Conservation (phyloP, 2,329 filamentous ascomycete genomes). For the Colletotrichum chlorophyti region DNA sequence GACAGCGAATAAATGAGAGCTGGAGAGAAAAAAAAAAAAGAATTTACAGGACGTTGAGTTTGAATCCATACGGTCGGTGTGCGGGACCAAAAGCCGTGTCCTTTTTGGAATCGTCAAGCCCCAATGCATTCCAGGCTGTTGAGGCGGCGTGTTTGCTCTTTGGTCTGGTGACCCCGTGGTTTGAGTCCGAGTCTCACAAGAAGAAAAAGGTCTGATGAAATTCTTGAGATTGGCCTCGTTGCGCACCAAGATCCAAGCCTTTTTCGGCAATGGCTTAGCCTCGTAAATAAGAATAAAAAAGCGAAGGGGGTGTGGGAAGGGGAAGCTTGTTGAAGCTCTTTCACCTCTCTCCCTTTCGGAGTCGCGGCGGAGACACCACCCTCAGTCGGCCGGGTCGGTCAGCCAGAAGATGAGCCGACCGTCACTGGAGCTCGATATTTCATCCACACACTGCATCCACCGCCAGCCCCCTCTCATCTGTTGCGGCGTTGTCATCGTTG, state of each 20-base stretch:
- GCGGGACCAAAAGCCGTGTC: not conserved
- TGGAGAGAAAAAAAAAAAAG: not conserved
- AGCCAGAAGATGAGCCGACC: no score
- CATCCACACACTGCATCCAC: no score
- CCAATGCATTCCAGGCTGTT: not conserved
- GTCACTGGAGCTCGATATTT: no score
- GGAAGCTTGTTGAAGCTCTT: not conserved
- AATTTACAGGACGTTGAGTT: no score
- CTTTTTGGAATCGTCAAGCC: not conserved
- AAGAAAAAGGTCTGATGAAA: no score
- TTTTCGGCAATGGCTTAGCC: slow-evolving; percentile 7
- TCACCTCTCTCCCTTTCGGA: slow-evolving; percentile 10
- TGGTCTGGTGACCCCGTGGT: slow-evolving; percentile 17
- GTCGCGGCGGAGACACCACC: not conserved
- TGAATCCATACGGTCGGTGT: not conserved
- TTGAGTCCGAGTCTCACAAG: slow-evolving; percentile 13
- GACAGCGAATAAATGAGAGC: not conserved
- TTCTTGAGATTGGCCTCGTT: slow-evolving; percentile 3
- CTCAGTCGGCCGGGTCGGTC: slow-evolving; percentile 7
- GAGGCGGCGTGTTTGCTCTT: not conserved
- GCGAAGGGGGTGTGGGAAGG: not conserved
- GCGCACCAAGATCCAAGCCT: slow-evolving; percentile 14
- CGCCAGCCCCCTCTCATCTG: no score
- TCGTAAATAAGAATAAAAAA: no score
- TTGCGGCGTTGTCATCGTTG: no score